Evolutionary conservation across 2,329 filamentous ascomycete species (phyloP).

Genomic region (Apiospora aurea): DNA sequence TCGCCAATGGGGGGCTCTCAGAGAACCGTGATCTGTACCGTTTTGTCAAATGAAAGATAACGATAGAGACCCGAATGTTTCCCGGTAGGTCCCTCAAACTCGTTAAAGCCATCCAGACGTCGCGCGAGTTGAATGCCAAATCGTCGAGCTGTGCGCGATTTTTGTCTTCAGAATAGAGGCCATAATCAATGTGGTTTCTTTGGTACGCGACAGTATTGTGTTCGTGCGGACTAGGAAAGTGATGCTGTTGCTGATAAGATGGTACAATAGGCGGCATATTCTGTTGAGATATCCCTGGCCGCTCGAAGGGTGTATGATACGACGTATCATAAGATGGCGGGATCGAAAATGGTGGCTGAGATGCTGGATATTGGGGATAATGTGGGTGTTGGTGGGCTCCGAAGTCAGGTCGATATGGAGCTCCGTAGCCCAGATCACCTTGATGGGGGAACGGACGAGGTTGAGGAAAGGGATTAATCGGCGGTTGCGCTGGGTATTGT

Average conservation of each 20-base stretch:
- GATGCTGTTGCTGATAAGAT: conserved; percentile 2
- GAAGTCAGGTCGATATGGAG: conserved; percentile 11
- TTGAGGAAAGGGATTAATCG: not conserved
- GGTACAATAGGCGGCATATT: not conserved
- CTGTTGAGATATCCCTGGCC: not conserved
- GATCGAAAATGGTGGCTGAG: not conserved
- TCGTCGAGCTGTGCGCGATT: conserved; percentile 58
- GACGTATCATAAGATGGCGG: not conserved
- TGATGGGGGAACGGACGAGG: not conserved
- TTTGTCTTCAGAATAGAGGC: conserved; percentile 41
- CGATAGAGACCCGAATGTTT: conserved; percentile 66
- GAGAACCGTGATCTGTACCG: conserved; percentile 65
- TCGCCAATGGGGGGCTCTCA: conserved; percentile 61
- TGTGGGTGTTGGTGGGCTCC: not conserved
- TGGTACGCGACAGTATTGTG: conserved; percentile 25
- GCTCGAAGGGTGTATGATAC: not conserved
- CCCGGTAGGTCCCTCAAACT: conserved; percentile 67
- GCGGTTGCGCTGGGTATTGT: not conserved
- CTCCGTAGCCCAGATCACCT: not conserved
- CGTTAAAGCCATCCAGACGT: conserved; percentile 68
- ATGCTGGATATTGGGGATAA: conserved; percentile 7
- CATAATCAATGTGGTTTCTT: conserved; percentile 26
- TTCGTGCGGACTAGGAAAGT: not conserved
- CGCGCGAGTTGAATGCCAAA: conserved; percentile 62
- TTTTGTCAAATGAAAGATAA: conserved; percentile 68